These are phyloP conservation scores for Neurospora sp. DNA, from an alignment of 495 filamentous ascomycete species.

Conservation along the genomic window DNA sequence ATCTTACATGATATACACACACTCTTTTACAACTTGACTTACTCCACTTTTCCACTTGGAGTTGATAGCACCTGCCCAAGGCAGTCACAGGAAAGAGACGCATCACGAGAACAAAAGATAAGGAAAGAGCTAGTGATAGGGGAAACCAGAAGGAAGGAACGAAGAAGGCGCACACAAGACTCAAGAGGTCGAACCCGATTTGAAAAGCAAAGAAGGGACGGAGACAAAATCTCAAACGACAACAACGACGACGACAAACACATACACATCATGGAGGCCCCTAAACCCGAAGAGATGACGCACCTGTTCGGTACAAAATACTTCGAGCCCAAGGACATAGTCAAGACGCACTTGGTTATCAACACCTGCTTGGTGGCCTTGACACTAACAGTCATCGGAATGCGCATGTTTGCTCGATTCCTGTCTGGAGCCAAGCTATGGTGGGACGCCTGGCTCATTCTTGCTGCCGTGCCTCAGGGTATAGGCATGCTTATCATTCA, in stretches of 20 bases:
- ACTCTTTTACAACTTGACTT: background rate
- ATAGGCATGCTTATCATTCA: constrained; percentile 19
- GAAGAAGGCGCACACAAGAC: background rate
- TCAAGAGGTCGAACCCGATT: background rate
- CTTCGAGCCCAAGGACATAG: background rate
- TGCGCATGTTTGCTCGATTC: constrained; percentile 11
- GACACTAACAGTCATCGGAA: constrained; percentile 4
- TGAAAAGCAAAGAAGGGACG: background rate
- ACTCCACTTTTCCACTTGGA: background rate
- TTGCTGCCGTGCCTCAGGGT: constrained; percentile 15
- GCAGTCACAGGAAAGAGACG: background rate
- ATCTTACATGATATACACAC: background rate
- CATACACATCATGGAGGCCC: background rate
- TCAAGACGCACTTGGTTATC: constrained; percentile 14
- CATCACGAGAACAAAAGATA: background rate
- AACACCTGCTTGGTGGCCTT: constrained; percentile 12
- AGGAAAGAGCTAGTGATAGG: background rate
- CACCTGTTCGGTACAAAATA: background rate
- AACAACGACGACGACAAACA: background rate
- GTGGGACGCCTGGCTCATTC: constrained; percentile 26
- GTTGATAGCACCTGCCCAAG: background rate
- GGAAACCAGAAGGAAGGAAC: background rate
- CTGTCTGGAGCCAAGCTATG: constrained; percentile 15
- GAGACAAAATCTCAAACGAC: background rate
- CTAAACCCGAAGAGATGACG: background rate